Conservation (phyloP, 305 asterid species). For the Salvia sclarea region DNA sequence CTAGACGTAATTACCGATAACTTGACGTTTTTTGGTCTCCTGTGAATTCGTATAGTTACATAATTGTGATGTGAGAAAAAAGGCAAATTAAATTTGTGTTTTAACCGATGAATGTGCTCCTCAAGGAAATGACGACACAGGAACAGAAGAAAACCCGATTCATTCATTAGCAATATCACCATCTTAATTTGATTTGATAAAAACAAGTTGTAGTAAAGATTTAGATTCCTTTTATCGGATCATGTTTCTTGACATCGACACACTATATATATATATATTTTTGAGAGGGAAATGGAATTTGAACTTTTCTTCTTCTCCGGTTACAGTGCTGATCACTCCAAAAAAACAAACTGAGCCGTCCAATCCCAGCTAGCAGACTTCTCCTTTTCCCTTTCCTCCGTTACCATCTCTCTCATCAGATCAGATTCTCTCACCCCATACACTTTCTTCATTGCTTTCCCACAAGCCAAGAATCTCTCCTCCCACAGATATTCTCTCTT, state of each 20-base stretch:
- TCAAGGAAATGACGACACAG: too few species aligned
- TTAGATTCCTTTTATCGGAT: slow-evolving; percentile 17
- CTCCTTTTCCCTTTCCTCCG: slow-evolving; percentile 41
- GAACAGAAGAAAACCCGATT: neutral
- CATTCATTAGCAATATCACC: neutral
- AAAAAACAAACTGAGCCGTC: slow-evolving; percentile 56
- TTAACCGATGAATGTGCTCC: too few species aligned
- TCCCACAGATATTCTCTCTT: slow-evolving; percentile 60
- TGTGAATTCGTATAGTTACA: too few species aligned
- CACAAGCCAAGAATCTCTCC: slow-evolving; percentile 97
- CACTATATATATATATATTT: neutral
- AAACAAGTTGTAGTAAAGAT: neutral
- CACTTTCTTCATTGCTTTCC: slow-evolving; percentile 59
- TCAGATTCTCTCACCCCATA: slow-evolving; percentile 53
- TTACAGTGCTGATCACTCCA: slow-evolving; percentile 33
- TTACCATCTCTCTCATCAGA: slow-evolving; percentile 46
- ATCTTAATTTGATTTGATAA: neutral
- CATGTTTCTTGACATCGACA: slow-evolving; percentile 35
- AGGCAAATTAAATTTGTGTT: neutral
- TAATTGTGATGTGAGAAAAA: too few species aligned
- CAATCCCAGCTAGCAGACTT: slow-evolving; percentile 43
- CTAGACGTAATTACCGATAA: too few species aligned
- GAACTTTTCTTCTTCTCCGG: slow-evolving; percentile 6
- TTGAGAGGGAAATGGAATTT: slow-evolving; percentile 19
- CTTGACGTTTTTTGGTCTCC: too few species aligned